Evolutionary conservation across 169 alveolate species (phyloP), one percentile per base, ranked within the genome.

Genomic region (Plasmodium chabaudi): DNA sequence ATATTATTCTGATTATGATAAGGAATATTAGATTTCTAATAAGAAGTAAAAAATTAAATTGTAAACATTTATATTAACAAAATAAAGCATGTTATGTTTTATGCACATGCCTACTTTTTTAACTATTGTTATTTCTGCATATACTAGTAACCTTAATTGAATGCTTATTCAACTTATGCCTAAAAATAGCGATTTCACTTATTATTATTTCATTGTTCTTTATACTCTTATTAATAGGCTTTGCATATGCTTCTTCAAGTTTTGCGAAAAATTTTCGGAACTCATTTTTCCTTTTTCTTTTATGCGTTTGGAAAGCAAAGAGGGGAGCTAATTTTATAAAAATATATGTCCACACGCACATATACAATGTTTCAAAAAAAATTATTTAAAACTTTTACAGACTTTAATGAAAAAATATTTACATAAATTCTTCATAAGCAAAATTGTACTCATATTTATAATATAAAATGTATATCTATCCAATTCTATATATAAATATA

Each of bases 241-340:
- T 70, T 84, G 91, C 91, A 84, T 84, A 84, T 84, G 91, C 75
- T 84, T 84, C 86, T 84, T 84, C 65, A 84, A 84, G 68, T 84
- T 84, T 53, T 55, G 91, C 21, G 56, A 56, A 15, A 84, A 34
- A 69, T 25, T 68, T 57, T 68, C 73, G n/a, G 75, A 39, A 44
- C 49, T 84, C 91, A 84, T 84, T 84, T 84, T 84, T 19, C 49
- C 64, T 59, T 44, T 53, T 34, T 39, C n/a, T 47, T 25, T 71
- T 47, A 17, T 69, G 13, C 47, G 63, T 17, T 17, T 42, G 21
- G 63, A 42, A 15, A 60, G 39, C 27, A 60, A 34, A 60, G 77
- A 25, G 9, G 9, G 46, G 7, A 9, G 13, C 46, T 34, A 34
- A 34, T 34, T 34, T 27, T 34, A 34, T 34, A 34, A 34, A 34